Conservation (phyloP, 495 filamentous ascomycete genomes). For the Penicillium canariense region DNA sequence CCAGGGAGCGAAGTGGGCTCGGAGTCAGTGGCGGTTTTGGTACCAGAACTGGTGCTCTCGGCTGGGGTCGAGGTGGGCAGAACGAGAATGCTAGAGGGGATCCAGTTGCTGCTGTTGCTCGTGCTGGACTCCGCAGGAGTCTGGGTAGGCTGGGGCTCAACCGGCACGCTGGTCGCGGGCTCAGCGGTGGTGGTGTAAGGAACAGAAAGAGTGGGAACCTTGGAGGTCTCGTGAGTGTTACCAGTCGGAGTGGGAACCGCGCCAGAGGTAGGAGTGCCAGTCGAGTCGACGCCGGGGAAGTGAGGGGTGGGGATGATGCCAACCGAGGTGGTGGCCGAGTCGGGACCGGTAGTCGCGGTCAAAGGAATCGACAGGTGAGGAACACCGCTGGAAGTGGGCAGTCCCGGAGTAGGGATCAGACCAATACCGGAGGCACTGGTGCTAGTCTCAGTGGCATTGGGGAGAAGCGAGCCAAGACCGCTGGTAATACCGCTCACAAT, state of each 20-base stretch:
- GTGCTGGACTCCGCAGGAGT: conserved; percentile 12
- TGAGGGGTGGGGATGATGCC: conserved; percentile 22
- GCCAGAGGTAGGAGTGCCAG: conserved; percentile 10
- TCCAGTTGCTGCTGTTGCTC: conserved; percentile 22
- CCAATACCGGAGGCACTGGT: conserved; percentile 16
- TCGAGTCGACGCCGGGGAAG: conserved; percentile 14
- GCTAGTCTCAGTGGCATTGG: conserved; percentile 1
- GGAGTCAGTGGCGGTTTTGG: conserved; percentile 25
- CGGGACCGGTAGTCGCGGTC: conserved; percentile 23
- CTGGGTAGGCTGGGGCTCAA: conserved; percentile 21
- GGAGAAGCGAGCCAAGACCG: conserved; percentile 4
- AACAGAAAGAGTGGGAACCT: conserved; percentile 1
- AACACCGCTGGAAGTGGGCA: neutral
- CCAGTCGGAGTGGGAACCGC: conserved; percentile 13
- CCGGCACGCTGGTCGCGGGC: conserved; percentile 21
- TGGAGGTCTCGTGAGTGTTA: conserved; percentile 8
- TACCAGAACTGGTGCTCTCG: conserved; percentile 30
- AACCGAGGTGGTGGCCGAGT: conserved; percentile 22
- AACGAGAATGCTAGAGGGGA: conserved; percentile 29
- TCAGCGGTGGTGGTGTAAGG: conserved; percentile 7
- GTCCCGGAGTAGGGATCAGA: conserved; percentile 15
- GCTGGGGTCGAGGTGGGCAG: conserved; percentile 25
- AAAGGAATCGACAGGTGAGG: conserved; percentile 16
- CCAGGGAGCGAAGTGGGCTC: conserved; percentile 62
- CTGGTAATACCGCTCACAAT: conserved; percentile 10